Conservation (phyloP, 352 stramenopile genomes). For the Globisporangium camurandrum region DNA sequence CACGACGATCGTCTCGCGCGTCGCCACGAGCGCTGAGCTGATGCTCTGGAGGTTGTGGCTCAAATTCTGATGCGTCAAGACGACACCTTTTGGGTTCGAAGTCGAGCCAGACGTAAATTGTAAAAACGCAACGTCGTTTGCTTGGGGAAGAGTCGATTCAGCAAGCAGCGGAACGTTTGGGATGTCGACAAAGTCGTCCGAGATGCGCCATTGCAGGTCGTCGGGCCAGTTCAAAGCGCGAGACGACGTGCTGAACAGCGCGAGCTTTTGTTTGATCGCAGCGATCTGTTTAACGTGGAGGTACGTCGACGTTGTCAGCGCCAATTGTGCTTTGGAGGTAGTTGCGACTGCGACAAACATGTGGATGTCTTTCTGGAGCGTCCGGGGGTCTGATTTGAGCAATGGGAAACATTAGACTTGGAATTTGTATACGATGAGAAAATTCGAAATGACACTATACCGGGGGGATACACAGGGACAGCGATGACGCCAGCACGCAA, state of each 20-base stretch:
- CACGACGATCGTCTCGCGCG: constrained; percentile 89
- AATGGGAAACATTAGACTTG: constrained; percentile 5
- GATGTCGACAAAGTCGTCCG: constrained; percentile 55
- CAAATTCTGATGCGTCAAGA: constrained; percentile 96
- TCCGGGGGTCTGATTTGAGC: constrained; percentile 75
- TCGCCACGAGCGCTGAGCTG: constrained; percentile 87
- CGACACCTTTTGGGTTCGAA: constrained; percentile 96
- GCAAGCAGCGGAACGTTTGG: constrained; percentile 39
- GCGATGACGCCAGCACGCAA: constrained; percentile 90
- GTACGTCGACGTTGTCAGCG: constrained; percentile 92
- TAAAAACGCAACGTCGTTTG: constrained; percentile 91
- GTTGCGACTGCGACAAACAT: constrained; percentile 94
- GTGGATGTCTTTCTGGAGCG: constrained; percentile 92
- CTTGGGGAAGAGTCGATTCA: constrained; percentile 22
- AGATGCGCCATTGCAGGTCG: constrained; percentile 82
- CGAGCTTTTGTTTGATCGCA: constrained; percentile 77
- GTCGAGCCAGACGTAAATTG: constrained; percentile 99
- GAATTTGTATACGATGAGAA: not conserved
- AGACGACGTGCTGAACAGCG: constrained; percentile 56
- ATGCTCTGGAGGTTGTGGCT: constrained; percentile 96
- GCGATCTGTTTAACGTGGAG: constrained; percentile 92
- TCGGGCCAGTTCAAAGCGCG: constrained; percentile 75
- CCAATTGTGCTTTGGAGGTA: constrained; percentile 87
- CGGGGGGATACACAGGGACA: constrained; percentile 86
- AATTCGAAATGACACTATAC: too few relatives aligned